A percentile compares a stretch with the other conserved stretches of the same genome.
These are phyloP conservation scores for Aspergillus sp. DNA, from an alignment of 2,329 filamentous ascomycete species.

Conservation along the genomic window DNA sequence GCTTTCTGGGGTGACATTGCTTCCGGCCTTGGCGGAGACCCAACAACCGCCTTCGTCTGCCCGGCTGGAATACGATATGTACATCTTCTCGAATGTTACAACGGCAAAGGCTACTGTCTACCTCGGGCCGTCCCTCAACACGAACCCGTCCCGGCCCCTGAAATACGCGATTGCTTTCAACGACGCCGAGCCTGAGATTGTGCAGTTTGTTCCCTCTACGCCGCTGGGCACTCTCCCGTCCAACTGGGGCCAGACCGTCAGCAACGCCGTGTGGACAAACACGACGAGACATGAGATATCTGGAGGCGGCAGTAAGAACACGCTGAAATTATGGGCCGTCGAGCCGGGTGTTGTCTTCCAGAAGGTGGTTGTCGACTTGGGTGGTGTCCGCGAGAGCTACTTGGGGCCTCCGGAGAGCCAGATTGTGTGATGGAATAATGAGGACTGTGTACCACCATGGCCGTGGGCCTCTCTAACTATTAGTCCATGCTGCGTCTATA, in stretches of 20 bases:
- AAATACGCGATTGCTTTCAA: slow-evolving; percentile 52
- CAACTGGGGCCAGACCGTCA: slow-evolving; percentile 7
- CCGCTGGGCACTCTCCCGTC: slow-evolving; percentile 12
- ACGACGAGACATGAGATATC: slow-evolving; percentile 33
- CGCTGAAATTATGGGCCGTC: slow-evolving; percentile 51
- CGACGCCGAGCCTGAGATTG: slow-evolving; percentile 34
- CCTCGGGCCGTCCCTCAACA: slow-evolving; percentile 48
- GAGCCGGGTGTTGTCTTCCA: slow-evolving; percentile 55
- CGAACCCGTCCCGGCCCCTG: slow-evolving; percentile 49
- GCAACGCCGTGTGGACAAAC: slow-evolving; percentile 27
- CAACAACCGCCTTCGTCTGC: slow-evolving; percentile 50
- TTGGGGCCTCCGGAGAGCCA: slow-evolving; percentile 57
- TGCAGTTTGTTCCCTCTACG: slow-evolving; percentile 39
- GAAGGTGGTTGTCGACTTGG: slow-evolving; percentile 56
- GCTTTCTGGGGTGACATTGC: slow-evolving; percentile 56
- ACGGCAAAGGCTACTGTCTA: slow-evolving; percentile 40
- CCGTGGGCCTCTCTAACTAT: background rate
- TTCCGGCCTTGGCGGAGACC: slow-evolving; percentile 52
- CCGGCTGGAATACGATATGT: slow-evolving; percentile 60
- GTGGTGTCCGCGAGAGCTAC: slow-evolving; percentile 54
- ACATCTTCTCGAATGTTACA: slow-evolving; percentile 55
- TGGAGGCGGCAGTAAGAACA: slow-evolving; percentile 41
- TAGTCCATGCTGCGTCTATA: background rate
- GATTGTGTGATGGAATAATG: background rate
- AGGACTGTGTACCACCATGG: background rate